phyloP scores from a whole-genome alignment of 352 stramenopile genomes.

The Pythium insidiosum region DNA sequence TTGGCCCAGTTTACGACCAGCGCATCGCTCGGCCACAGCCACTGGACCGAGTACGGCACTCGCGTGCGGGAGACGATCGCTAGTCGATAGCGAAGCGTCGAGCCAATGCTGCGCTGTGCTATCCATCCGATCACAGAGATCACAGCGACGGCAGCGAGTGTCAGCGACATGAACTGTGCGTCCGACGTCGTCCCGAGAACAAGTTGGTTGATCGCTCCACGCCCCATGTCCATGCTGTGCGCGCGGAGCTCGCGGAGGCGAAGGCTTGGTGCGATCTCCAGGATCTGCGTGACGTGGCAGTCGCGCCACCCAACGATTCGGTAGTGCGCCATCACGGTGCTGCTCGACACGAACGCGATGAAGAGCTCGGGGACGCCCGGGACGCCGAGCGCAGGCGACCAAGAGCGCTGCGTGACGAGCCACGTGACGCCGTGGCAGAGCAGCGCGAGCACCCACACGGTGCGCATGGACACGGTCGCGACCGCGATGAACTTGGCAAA shows the following conservation, averaged over 20 bases:
- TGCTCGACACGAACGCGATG: conserved; percentile 20
- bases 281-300: not conserved
- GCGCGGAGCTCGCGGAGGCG: not conserved
- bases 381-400: conserved; percentile 10
- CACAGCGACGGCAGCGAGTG: not conserved
- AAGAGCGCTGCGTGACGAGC: not conserved
- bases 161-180: not conserved
- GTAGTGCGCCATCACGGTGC: conserved; percentile 18
- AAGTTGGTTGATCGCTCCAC: not conserved
- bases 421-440: conserved; percentile 10
- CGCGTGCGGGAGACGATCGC: not conserved
- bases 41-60: not conserved
- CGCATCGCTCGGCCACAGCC: not conserved
- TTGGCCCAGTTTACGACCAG: not conserved
- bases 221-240: not conserved
- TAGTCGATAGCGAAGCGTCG: not conserved
- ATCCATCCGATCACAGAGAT: too few relatives aligned
- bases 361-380: conserved; percentile 21
- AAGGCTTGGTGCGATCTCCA: not conserved
- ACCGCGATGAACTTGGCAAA: conserved; percentile 17
- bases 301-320: not conserved
- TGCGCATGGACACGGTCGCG: conserved; percentile 26
- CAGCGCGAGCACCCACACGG: conserved; percentile 26
- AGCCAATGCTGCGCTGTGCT: not conserved
- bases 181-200: not conserved